These are phyloP conservation scores for Penstemon davidsonii DNA, from an alignment of 257 asterid genomes.

Conservation along the genomic window DNA sequence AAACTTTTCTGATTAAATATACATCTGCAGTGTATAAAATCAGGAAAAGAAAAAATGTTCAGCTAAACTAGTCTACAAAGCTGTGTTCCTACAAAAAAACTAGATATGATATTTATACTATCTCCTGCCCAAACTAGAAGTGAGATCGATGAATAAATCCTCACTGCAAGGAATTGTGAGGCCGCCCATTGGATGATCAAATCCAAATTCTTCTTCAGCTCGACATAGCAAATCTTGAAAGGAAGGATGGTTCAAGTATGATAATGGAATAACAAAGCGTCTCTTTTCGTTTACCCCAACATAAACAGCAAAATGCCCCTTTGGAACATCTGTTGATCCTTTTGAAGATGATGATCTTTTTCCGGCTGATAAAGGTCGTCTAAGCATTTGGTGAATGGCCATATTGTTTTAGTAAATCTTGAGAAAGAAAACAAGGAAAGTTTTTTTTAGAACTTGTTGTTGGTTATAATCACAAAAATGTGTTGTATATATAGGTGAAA, in stretches of 20 bases:
- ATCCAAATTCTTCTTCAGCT: conserved; percentile 30
- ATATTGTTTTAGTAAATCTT: conserved; percentile 4
- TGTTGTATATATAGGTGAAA: conserved; percentile 1
- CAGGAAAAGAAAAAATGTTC: too few species aligned
- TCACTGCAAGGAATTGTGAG: conserved; percentile 32
- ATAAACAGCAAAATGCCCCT: conserved; percentile 35
- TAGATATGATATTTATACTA: conserved; percentile 1
- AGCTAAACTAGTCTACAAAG: conserved; percentile 1
- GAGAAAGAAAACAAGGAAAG: neutral
- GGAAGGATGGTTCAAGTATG: conserved; percentile 14
- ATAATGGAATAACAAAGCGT: conserved; percentile 31
- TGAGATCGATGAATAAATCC: conserved; percentile 27
- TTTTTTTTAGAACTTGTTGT: neutral
- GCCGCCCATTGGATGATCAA: conserved; percentile 38
- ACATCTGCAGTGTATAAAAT: neutral
- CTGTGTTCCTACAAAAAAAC: neutral
- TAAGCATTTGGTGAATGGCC: conserved; percentile 30
- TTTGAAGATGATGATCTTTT: conserved; percentile 1
- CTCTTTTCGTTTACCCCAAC: conserved; percentile 35
- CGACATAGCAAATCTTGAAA: conserved; percentile 31
- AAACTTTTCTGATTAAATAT: neutral
- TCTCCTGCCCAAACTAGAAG: conserved; percentile 18
- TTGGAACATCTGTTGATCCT: conserved; percentile 25
- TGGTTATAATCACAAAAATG: neutral
- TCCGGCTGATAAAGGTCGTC: conserved; percentile 24